Evolutionary conservation across 202 grass and related monocot genomes (phyloP).

Genomic region (Carex sylvatica): DNA sequence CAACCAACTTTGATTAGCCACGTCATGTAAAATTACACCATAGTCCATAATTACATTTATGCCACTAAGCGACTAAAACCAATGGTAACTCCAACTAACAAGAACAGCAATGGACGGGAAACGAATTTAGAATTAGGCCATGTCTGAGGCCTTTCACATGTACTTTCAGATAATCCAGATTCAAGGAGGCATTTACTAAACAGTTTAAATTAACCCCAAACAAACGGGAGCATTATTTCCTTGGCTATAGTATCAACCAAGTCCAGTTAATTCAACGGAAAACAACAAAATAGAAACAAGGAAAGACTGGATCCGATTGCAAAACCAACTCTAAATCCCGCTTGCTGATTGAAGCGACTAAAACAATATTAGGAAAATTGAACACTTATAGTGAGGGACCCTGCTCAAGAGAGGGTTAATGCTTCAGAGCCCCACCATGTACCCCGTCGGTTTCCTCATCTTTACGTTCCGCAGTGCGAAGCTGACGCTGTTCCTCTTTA

Average conservation of each 20-base stretch:
- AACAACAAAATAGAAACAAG: conserved; percentile 10
- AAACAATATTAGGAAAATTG: conserved; percentile 17
- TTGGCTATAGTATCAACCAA: conserved; percentile 26
- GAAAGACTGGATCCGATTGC: neutral
- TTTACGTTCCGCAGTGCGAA: conserved; percentile 57
- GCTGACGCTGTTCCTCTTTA: conserved; percentile 97
- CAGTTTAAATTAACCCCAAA: conserved; percentile 11
- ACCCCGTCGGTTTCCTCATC: conserved; percentile 55
- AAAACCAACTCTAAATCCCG: conserved; percentile 16
- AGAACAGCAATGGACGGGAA: neutral
- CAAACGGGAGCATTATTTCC: conserved; percentile 26
- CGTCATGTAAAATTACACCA: too few relatives aligned
- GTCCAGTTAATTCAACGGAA: conserved; percentile 11
- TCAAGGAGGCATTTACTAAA: conserved; percentile 7
- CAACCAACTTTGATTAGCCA: neutral
- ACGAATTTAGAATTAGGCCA: neutral
- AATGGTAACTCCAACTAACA: neutral
- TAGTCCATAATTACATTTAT: neutral
- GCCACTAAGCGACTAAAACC: neutral
- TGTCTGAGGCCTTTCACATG: neutral
- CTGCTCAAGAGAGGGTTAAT: conserved; percentile 42
- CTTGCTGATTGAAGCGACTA: conserved; percentile 15
- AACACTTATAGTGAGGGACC: conserved; percentile 10
- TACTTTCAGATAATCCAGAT: neutral
- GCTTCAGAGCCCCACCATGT: conserved; percentile 42